Percentiles rank a stretch among this genome's conserved stretches.
Evolutionary conservation across 495 filamentous ascomycete species (phyloP).

Genomic region (Neurospora sp.): DNA sequence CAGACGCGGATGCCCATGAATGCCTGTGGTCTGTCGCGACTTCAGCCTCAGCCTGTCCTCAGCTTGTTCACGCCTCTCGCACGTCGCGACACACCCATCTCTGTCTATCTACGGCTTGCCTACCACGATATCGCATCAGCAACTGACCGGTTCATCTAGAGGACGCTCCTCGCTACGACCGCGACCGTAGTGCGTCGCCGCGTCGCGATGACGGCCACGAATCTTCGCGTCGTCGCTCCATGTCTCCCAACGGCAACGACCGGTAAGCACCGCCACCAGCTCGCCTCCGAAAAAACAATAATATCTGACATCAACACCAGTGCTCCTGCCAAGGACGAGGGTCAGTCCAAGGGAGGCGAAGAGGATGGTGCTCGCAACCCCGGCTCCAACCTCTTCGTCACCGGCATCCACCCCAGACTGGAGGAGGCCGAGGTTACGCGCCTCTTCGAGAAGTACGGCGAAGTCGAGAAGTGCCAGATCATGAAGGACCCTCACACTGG

Average conservation of each 20-base stretch:
- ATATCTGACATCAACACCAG: slow-evolving; percentile 13
- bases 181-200: slow-evolving; percentile 86
- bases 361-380: slow-evolving; percentile 79
- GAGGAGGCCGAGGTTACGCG: slow-evolving; percentile 83
- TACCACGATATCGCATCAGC: not conserved
- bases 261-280: slow-evolving; percentile 54
- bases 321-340: slow-evolving; percentile 19
- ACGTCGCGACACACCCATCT: not conserved
- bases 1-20: not conserved
- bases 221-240: slow-evolving; percentile 59
- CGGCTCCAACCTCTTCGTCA: slow-evolving; percentile 97
- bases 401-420: slow-evolving; percentile 92
- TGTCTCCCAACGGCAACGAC: slow-evolving; percentile 56
- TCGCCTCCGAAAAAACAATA: slow-evolving; percentile 21
- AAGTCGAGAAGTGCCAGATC: slow-evolving; percentile 98
- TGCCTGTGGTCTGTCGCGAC: not conserved
- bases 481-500: slow-evolving; percentile 97
- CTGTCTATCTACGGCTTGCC: not conserved
- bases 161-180: slow-evolving; percentile 64
- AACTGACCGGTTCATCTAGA: slow-evolving; percentile 37
- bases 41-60: not conserved
- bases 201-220: slow-evolving; percentile 63
- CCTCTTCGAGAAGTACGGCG: slow-evolving; percentile 96
- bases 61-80: not conserved
- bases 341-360: slow-evolving; percentile 44